phyloP scores from a whole-genome alignment of 2,329 filamentous ascomycete species.

The Penicillium hesseltinei region DNA sequence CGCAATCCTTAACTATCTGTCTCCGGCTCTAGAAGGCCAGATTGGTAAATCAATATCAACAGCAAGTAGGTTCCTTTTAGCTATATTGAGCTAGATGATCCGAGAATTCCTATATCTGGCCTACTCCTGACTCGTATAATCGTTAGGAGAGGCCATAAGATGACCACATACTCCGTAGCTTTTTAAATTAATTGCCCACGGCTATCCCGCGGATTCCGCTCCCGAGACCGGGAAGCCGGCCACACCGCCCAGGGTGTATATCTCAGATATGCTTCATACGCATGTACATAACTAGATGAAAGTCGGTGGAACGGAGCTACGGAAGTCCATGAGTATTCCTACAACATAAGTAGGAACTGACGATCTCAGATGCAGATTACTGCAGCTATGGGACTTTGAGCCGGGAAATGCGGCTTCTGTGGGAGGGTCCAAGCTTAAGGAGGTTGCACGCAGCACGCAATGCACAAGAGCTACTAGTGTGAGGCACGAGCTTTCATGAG shows the following conservation, averaged over 20 bases:
- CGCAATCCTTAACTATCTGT: not conserved
- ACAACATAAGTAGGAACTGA: not conserved
- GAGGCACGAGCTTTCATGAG: slow-evolving; percentile 3
- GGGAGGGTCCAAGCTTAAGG: not conserved
- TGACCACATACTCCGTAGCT: not conserved
- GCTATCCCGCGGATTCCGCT: not conserved
- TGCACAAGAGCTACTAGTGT: slow-evolving; percentile 6
- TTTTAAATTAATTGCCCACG: not conserved
- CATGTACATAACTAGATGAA: not conserved
- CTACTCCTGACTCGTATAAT: not conserved
- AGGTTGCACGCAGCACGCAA: slow-evolving; percentile 1
- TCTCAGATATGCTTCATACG: not conserved
- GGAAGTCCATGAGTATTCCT: not conserved
- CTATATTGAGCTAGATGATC: not conserved
- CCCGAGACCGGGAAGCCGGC: slow-evolving; percentile 2
- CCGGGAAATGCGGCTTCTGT: not conserved
- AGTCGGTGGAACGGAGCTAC: not conserved
- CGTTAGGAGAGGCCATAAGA: not conserved
- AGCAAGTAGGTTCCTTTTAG: no score
- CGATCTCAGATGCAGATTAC: not conserved
- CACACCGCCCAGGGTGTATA: not conserved
- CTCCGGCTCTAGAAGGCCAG: no score
- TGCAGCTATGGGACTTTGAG: not conserved
- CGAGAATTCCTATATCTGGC: not conserved
- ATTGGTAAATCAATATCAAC: no score